These are phyloP conservation scores for Biscogniauxia mediterranea DNA, from an alignment of 2,329 filamentous ascomycete genomes.

Conservation along the genomic window DNA sequence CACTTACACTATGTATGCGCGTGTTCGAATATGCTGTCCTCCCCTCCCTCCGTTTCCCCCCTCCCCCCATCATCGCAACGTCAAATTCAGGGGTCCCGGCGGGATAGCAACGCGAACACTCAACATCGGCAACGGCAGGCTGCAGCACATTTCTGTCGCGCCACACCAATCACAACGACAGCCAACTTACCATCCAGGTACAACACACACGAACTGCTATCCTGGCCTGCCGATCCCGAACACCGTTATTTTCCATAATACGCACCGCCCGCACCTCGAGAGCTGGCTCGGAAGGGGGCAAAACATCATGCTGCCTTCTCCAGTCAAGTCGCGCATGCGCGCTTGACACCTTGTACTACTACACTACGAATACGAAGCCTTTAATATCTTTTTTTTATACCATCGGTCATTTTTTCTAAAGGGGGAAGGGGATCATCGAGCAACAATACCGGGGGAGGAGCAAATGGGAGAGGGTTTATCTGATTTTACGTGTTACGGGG, in stretches of 20 bases:
- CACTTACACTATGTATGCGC: slow-evolving; percentile 2
- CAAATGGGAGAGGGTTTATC: neutral
- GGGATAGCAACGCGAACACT: neutral
- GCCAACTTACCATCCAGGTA: slow-evolving; percentile 2
- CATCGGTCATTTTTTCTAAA: slow-evolving; percentile 25
- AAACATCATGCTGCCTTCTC: slow-evolving; percentile 18
- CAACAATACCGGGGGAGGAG: too few relatives aligned
- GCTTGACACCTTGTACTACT: slow-evolving; percentile 26
- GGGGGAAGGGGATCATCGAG: slow-evolving; percentile 2
- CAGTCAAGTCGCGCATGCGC: slow-evolving; percentile 18
- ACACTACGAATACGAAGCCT: slow-evolving; percentile 5
- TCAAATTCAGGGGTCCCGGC: slow-evolving; percentile 12
- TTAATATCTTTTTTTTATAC: slow-evolving; percentile 15
- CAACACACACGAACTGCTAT: slow-evolving; percentile 1
- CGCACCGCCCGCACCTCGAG: slow-evolving; percentile 12
- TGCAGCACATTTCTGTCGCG: slow-evolving; percentile 1
- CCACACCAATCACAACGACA: neutral
- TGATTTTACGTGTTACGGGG: neutral
- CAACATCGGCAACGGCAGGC: neutral
- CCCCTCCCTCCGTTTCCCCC: neutral
- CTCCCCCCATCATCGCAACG: slow-evolving; percentile 4
- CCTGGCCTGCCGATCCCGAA: slow-evolving; percentile 2
- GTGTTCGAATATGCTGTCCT: neutral
- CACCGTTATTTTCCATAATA: slow-evolving; percentile 1
- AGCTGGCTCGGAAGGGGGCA: slow-evolving; percentile 31